phyloP scores from a whole-genome alignment of 768 basidiomycete genomes.

The Lentinula lateritia region DNA sequence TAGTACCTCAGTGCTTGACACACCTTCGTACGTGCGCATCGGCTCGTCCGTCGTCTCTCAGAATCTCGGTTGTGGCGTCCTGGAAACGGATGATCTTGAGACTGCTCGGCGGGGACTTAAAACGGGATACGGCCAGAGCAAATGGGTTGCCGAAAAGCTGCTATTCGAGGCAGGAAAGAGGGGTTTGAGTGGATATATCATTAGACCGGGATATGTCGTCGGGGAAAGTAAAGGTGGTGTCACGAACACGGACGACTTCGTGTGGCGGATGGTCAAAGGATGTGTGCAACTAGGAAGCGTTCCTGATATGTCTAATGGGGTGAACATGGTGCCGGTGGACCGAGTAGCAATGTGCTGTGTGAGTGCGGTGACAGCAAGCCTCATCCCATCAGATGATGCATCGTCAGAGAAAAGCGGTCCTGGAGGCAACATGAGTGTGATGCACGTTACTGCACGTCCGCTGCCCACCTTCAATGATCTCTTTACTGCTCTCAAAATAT shows the following conservation, averaged over 20 bases:
- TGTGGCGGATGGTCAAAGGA: constrained; percentile 98
- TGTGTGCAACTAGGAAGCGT: constrained; percentile 95
- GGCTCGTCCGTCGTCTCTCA: constrained; percentile 60
- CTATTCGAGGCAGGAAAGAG: constrained; percentile 86
- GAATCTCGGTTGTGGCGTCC: constrained; percentile 52
- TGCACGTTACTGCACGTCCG: constrained; percentile 85
- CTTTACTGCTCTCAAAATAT: constrained; percentile 63
- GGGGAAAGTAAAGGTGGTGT: constrained; percentile 92
- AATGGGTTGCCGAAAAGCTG: constrained; percentile 97
- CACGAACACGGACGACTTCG: constrained; percentile 98
- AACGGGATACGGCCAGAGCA: constrained; percentile 94
- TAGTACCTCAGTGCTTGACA: constrained; percentile 92
- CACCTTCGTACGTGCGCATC: constrained; percentile 82
- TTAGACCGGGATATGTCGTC: constrained; percentile 94
- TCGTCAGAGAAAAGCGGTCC: constrained; percentile 4
- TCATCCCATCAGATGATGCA: constrained; percentile 35
- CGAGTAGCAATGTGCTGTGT: constrained; percentile 84
- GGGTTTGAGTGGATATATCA: constrained; percentile 78
- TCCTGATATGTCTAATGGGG: constrained; percentile 95
- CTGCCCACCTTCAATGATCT: constrained; percentile 87
- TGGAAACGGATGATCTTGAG: constrained; percentile 86
- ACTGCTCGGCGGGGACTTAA: constrained; percentile 70
- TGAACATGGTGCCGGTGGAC: constrained; percentile 98
- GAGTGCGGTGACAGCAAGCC: constrained; percentile 57
- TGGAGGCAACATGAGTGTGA: constrained; percentile 41